Base-by-base conservation (phyloP, 805 yeast genomes). In the Cyberlindnera galapagoensis region DNA sequence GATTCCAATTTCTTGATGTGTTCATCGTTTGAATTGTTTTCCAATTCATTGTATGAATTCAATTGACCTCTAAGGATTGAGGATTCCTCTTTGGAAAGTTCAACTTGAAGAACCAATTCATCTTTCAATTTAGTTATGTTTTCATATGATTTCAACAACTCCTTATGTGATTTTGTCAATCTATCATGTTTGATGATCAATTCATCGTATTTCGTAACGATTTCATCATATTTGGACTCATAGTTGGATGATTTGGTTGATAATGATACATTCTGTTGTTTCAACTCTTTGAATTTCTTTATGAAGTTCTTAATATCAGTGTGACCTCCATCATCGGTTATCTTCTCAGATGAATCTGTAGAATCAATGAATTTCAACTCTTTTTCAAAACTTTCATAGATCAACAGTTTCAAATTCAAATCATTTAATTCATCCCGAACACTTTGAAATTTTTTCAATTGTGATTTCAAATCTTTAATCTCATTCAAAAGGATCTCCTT, bases 401-500 rank as follows among this genome's bases (percentile, higher is more conserved):
- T 60, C 6, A 71, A 51, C 30, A 71, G 60, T 45, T 74, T 72
- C 18, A 75, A 48, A 42, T 74, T 74, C 17, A 74, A 47, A 5
- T 67, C 66, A 22, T 70, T 65, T 12, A 61, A 60, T 26, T 65
- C 62, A 25, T 62, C 64, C 37, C 74, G 69, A 4, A 71, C 43
- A 2, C 49, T 52, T 18, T 69, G 71, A 27, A 69, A 48, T 8
- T 47, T 42, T 3, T 45, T 35, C 13, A 76, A 27, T 37, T 66
- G 67, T 13, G 59, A 53, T 15, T 54, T 48, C 21, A 78, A 50
- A 0, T 67, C 44, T 0, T 49, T 40, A 34, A 72, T 76, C 39
- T 79, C 80, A 40, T 73, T 79, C 42, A 67, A 71, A 21, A 79
- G 54, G 8, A 79, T 47, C 43, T 74, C 80, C 6, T 56, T 52